Evolutionary conservation across 768 basidiomycete species (phyloP).

Genomic region (Boletus eberwhitei): DNA sequence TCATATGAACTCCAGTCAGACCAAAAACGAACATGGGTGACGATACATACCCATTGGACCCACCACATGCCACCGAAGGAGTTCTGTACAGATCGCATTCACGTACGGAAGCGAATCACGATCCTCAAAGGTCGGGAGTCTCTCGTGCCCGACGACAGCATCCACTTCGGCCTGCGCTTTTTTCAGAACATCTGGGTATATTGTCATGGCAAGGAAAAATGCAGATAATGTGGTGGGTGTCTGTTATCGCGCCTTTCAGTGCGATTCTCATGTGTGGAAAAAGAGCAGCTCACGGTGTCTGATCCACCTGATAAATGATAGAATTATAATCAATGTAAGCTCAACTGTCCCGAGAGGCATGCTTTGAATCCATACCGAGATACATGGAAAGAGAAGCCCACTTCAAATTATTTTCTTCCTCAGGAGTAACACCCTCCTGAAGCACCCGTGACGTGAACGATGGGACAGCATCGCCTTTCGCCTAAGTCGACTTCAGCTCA

Average conservation of each 20-base stretch:
- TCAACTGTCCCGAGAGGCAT: neutral
- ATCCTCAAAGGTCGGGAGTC: slow-evolving; percentile 13
- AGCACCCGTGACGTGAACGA: slow-evolving; percentile 15
- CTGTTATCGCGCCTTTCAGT: slow-evolving; percentile 10
- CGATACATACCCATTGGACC: neutral
- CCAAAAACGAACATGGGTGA: neutral
- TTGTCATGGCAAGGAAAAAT: slow-evolving; percentile 20
- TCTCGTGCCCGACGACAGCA: slow-evolving; percentile 1
- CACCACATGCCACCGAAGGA: slow-evolving; percentile 5
- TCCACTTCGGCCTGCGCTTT: slow-evolving; percentile 17
- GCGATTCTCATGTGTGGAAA: slow-evolving; percentile 8
- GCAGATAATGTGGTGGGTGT: slow-evolving; percentile 1
- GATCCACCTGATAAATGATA: slow-evolving; percentile 22
- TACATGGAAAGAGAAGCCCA: slow-evolving; percentile 19
- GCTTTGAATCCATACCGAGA: slow-evolving; percentile 3
- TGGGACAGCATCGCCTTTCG: slow-evolving; percentile 4
- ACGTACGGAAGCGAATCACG: slow-evolving; percentile 14
- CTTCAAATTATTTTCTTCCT: slow-evolving; percentile 12
- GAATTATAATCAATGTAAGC: neutral
- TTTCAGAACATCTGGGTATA: slow-evolving; percentile 3
- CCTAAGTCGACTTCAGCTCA: neutral
- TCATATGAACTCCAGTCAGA: neutral
- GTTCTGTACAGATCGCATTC: slow-evolving; percentile 15
- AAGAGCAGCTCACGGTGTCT: slow-evolving; percentile 20
- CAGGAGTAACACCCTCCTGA: slow-evolving; percentile 2